These are phyloP conservation scores for Quercus parvula DNA, from an alignment of 306 rosid genomes.

Conservation along the genomic window DNA sequence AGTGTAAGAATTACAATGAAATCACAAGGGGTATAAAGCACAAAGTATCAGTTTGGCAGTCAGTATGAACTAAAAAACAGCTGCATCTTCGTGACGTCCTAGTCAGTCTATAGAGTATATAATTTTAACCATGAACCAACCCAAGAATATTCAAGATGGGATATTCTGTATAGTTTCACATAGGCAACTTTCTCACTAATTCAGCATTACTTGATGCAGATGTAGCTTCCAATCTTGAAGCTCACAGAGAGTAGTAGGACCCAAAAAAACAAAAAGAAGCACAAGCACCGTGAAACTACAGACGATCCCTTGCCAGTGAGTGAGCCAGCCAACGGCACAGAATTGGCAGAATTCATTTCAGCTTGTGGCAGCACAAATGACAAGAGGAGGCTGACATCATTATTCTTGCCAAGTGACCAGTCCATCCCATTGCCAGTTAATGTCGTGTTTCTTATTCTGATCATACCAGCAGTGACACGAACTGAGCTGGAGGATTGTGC, in stretches of 20 bases:
- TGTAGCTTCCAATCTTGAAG: constrained; percentile 63
- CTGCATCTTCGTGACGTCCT: constrained; percentile 23
- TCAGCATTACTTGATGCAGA: constrained; percentile 42
- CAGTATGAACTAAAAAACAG: constrained; percentile 29
- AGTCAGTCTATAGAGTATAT: constrained; percentile 21
- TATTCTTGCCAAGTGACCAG: constrained; percentile 58
- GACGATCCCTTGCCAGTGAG: constrained; percentile 54
- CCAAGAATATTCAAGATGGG: constrained; percentile 8
- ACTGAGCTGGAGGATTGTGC: constrained; percentile 64
- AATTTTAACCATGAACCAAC: neutral
- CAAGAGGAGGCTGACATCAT: constrained; percentile 41
- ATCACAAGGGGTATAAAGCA: neutral
- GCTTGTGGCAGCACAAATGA: constrained; percentile 40
- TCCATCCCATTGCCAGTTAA: constrained; percentile 48
- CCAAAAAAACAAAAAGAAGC: constrained; percentile 59
- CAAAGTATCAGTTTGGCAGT: constrained; percentile 1
- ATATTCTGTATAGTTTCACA: constrained; percentile 1
- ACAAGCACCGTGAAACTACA: constrained; percentile 59
- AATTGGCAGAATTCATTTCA: constrained; percentile 22
- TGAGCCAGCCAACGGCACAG: constrained; percentile 37
- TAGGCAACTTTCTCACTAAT: constrained; percentile 7
- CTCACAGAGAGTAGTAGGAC: constrained; percentile 63
- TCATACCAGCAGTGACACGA: constrained; percentile 80
- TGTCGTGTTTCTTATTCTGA: constrained; percentile 57
- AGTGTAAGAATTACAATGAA: constrained; percentile 27